Evolutionary conservation across 345 rosid species (phyloP).

Genomic region (Murraya koenigii): DNA sequence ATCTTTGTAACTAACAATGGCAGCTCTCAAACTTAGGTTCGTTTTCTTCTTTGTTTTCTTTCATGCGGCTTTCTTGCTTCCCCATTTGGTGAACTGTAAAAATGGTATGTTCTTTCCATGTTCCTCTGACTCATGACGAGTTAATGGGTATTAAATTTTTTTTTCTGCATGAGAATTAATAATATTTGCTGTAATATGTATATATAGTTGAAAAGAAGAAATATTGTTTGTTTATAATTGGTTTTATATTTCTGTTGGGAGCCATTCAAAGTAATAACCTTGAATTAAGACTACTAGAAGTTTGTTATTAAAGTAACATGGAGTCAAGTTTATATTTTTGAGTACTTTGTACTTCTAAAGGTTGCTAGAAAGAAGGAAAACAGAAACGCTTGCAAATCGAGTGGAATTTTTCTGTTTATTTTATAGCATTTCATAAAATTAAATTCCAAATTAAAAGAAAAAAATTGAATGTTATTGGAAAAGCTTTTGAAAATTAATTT

Average conservation of each 20-base stretch:
- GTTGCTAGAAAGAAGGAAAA: neutral
- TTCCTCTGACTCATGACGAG: neutral
- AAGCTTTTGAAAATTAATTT: neutral
- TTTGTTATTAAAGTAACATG: neutral
- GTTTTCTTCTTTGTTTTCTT: slow-evolving; percentile 4
- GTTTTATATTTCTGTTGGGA: too few species aligned
- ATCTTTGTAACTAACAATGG: slow-evolving; percentile 18
- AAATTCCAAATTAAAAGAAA: too few species aligned
- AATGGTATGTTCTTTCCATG: slow-evolving; percentile 11
- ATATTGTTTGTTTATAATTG: neutral
- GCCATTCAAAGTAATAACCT: too few species aligned
- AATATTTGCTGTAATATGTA: neutral
- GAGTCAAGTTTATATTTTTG: neutral
- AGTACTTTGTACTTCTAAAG: neutral
- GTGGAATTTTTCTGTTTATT: too few species aligned
- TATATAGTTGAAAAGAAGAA: neutral
- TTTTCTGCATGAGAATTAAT: neutral
- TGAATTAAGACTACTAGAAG: neutral
- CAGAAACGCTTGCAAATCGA: neutral
- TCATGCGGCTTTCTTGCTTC: slow-evolving; percentile 35
- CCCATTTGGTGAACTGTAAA: slow-evolving; percentile 23
- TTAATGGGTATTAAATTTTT: neutral
- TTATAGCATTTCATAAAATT: too few species aligned
- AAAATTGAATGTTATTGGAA: too few species aligned
- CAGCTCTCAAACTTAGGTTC: slow-evolving; percentile 14